Conservation (phyloP, 495 filamentous ascomycete genomes). For the Xylaria nigripes region DNA sequence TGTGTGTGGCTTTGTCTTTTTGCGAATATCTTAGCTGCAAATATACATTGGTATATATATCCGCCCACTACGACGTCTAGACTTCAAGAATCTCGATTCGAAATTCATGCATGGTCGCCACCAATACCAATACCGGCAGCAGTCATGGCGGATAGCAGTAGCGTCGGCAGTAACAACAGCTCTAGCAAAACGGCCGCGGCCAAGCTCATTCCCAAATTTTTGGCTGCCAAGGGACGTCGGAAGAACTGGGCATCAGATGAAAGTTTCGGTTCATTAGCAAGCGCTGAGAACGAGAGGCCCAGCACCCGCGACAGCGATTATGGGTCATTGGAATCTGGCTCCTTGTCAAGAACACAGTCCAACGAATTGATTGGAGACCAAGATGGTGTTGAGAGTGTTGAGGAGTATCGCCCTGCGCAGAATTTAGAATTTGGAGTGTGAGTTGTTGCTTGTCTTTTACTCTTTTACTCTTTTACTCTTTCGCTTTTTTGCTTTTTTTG, state of each 20-base stretch:
- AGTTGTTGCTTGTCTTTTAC: slow-evolving; percentile 9
- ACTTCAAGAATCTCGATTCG: background rate
- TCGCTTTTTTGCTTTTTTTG: background rate
- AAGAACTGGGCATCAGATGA: slow-evolving; percentile 34
- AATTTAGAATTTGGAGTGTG: slow-evolving; percentile 23
- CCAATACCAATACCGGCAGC: background rate
- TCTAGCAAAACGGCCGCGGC: slow-evolving; percentile 32
- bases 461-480: background rate
- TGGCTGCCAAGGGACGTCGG: slow-evolving; percentile 36
- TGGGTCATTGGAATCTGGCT: slow-evolving; percentile 16
- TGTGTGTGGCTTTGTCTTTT: background rate
- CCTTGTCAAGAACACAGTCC: slow-evolving; percentile 19
- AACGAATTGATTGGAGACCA: slow-evolving; percentile 18
- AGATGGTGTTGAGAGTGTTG: slow-evolving; percentile 8
- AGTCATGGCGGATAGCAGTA: slow-evolving; percentile 19
- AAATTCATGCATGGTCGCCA: slow-evolving; percentile 3
- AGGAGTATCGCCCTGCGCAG: slow-evolving; percentile 9
- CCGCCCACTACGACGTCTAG: background rate
- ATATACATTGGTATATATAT: background rate
- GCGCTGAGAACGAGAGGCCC: slow-evolving; percentile 23
- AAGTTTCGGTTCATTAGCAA: slow-evolving; percentile 29
- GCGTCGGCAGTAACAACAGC: slow-evolving; percentile 18
- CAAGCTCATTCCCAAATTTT: slow-evolving; percentile 41
- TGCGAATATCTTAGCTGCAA: background rate
- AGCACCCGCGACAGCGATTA: slow-evolving; percentile 20